A percentile compares a stretch with the other conserved stretches of the same genome.
Conservation (phyloP, 1,284 basidiomycete genomes). For the Boletus sp. region DNA sequence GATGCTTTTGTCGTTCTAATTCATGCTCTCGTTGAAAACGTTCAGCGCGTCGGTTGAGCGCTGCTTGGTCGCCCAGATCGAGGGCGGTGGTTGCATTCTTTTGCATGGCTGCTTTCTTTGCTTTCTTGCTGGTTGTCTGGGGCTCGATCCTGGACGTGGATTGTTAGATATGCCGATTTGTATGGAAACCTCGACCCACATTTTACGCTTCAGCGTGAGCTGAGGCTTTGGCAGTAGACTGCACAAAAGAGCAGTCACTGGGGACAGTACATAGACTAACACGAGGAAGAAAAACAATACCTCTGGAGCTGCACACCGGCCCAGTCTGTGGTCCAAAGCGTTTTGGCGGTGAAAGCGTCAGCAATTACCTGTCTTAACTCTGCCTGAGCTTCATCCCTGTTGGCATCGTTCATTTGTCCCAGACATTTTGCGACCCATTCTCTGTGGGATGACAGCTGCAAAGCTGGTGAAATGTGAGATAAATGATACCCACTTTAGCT, state of each 20-base stretch:
- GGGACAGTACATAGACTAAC: constrained; percentile 12
- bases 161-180: constrained; percentile 11
- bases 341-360: constrained; percentile 73
- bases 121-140: constrained; percentile 53
- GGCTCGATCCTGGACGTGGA: constrained; percentile 37
- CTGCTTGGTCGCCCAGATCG: constrained; percentile 61
- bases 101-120: constrained; percentile 59
- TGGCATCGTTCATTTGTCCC: constrained; percentile 75
- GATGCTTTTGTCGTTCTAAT: constrained; percentile 64
- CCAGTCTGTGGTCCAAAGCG: constrained; percentile 90
- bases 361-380: constrained; percentile 85
- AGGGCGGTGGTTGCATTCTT: constrained; percentile 38
- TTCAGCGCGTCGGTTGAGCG: constrained; percentile 66
- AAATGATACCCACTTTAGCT: constrained; percentile 47
- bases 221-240: constrained; percentile 66
- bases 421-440: constrained; percentile 84
- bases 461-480: background rate
- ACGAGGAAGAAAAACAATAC: constrained; percentile 36
- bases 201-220: constrained; percentile 64
- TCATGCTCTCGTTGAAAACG: constrained; percentile 81
- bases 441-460: constrained; percentile 37
- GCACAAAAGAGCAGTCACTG: constrained; percentile 24
- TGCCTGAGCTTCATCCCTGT: constrained; percentile 70
- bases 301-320: constrained; percentile 74
- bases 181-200: constrained; percentile 37